Conservation (phyloP, 139 green algal genomes). For the Chlamydomonas sphaeroides region DNA sequence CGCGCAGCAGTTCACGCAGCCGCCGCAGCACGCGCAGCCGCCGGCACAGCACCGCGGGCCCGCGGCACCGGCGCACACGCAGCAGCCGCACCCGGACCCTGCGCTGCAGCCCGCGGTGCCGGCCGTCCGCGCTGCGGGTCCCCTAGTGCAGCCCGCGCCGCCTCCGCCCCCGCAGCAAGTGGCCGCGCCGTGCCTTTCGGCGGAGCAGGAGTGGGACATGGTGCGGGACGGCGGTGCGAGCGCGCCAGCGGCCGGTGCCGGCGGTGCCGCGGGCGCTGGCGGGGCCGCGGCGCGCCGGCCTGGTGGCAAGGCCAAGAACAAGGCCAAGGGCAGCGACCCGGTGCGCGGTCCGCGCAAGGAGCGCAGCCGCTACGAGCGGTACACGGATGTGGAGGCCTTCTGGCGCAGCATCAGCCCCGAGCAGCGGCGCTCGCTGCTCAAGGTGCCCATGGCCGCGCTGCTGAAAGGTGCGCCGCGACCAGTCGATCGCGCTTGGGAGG, state of each 20-base stretch:
- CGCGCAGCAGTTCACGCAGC: neutral
- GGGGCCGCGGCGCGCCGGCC: neutral
- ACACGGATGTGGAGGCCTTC: conserved; percentile 61
- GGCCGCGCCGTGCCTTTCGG: conserved; percentile 43
- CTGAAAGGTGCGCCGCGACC: conserved; percentile 34
- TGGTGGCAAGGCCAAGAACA: conserved; percentile 36
- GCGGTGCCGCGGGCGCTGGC: neutral
- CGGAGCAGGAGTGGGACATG: conserved; percentile 62
- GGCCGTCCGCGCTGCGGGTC: no score
- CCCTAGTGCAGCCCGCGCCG: neutral
- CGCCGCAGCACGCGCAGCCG: neutral
- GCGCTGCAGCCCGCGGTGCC: no score
- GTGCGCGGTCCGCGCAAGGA: conserved; percentile 19
- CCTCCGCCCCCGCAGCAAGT: conserved; percentile 25
- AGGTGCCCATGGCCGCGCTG: conserved; percentile 62
- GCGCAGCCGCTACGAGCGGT: conserved; percentile 53
- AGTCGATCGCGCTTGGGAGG: no score
- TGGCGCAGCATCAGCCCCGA: conserved; percentile 58
- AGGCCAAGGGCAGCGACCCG: conserved; percentile 25
- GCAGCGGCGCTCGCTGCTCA: conserved; percentile 63
- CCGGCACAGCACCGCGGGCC: neutral
- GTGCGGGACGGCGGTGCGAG: conserved; percentile 12
- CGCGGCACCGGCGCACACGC: neutral
- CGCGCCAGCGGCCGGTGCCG: neutral
- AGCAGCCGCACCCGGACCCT: conserved; percentile 7